Percentiles rank a stretch among this genome's conserved stretches.
These are phyloP conservation scores for Arabis hirsuta DNA, from an alignment of 345 rosid species.

Conservation along the genomic window DNA sequence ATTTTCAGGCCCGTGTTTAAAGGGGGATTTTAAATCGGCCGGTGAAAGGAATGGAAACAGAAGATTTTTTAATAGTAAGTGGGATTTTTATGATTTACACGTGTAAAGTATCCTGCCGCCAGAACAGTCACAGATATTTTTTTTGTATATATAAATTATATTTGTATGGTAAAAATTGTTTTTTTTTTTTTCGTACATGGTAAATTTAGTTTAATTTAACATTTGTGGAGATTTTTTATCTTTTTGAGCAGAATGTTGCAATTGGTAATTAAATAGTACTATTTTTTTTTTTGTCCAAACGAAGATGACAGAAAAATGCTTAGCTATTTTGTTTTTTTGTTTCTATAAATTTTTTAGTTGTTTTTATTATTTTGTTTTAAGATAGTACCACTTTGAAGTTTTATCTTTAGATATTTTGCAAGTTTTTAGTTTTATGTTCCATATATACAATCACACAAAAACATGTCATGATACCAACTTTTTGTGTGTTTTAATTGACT, in stretches of 20 bases:
- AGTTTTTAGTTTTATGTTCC: too few relatives aligned
- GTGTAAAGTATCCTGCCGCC: slow-evolving; percentile 41
- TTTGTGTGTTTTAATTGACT: not conserved
- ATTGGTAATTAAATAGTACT: not conserved
- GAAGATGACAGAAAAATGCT: too few relatives aligned
- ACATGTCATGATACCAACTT: too few relatives aligned
- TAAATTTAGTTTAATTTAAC: not conserved
- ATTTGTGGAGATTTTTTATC: not conserved
- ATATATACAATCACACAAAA: too few relatives aligned
- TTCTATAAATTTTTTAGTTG: too few relatives aligned
- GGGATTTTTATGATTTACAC: not conserved
- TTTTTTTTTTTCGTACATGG: not conserved
- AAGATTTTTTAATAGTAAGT: slow-evolving; percentile 14
- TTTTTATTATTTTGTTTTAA: too few relatives aligned
- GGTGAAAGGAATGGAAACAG: slow-evolving; percentile 39
- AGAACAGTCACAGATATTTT: slow-evolving; percentile 23
- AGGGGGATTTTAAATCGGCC: slow-evolving; percentile 38
- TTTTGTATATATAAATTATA: not conserved
- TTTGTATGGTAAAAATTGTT: not conserved
- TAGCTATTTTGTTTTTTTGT: too few relatives aligned
- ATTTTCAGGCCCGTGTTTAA: slow-evolving; percentile 13
- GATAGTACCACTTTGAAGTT: too few relatives aligned
- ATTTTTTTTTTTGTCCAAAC: too few relatives aligned
- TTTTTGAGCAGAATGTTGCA: not conserved
- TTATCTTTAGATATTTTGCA: too few relatives aligned